Evolutionary conservation across 768 basidiomycete species (phyloP).

Genomic region (Mycena leptocephala): DNA sequence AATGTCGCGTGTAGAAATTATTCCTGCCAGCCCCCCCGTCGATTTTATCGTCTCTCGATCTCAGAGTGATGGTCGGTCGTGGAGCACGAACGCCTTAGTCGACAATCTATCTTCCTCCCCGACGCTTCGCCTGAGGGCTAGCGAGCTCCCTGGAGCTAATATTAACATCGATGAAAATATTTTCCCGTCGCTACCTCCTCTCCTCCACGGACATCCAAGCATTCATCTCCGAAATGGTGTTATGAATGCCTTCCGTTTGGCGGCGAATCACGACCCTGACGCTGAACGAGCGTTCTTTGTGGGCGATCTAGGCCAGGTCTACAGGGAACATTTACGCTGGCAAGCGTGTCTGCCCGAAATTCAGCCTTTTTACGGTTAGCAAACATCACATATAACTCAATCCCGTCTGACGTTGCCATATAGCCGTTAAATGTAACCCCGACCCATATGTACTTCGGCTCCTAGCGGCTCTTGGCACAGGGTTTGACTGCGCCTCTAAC

Average conservation of each 20-base stretch:
- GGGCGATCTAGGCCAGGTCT: slow-evolving; percentile 92
- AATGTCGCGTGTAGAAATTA: slow-evolving; percentile 61
- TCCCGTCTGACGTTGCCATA: slow-evolving; percentile 41
- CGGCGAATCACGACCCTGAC: slow-evolving; percentile 65
- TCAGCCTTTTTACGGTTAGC: slow-evolving; percentile 91
- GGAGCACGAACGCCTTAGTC: slow-evolving; percentile 59
- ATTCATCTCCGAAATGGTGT: slow-evolving; percentile 86
- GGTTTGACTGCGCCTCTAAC: slow-evolving; percentile 98
- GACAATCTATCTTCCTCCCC: slow-evolving; percentile 67
- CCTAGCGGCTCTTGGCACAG: slow-evolving; percentile 90
- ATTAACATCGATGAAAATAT: slow-evolving; percentile 57
- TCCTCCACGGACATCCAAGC: slow-evolving; percentile 79
- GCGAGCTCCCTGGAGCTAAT: slow-evolving; percentile 69
- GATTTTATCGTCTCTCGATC: slow-evolving; percentile 18
- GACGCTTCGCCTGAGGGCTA: slow-evolving; percentile 84
- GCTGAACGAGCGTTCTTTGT: slow-evolving; percentile 98
- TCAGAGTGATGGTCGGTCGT: slow-evolving; percentile 56
- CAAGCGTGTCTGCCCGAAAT: slow-evolving; percentile 82
- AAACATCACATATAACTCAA: slow-evolving; percentile 35
- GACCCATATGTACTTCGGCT: slow-evolving; percentile 95
- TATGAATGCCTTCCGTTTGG: slow-evolving; percentile 68
- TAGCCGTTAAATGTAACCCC: slow-evolving; percentile 98
- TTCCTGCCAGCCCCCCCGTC: slow-evolving; percentile 37
- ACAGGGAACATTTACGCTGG: slow-evolving; percentile 90
- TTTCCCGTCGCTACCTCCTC: slow-evolving; percentile 77